phyloP scores from a whole-genome alignment of 257 asterid genomes.

The Prunella vulgaris region DNA sequence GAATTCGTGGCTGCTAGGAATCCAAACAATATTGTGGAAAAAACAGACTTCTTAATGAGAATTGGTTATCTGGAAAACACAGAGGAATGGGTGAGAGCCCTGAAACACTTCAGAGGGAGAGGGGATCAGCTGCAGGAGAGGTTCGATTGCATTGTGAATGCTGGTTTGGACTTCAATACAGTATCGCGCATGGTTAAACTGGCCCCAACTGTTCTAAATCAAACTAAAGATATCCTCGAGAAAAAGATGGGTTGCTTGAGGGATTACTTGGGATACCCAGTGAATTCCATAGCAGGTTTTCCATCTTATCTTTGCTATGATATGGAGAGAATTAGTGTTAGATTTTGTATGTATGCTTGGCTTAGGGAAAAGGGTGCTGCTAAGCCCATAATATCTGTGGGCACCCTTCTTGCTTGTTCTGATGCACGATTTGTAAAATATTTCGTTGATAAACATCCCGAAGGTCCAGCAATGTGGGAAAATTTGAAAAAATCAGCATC shows the following conservation, averaged over 20 bases:
- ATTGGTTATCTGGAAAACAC: slow-evolving; percentile 79
- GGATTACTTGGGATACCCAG: slow-evolving; percentile 55
- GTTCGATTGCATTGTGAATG: slow-evolving; percentile 66
- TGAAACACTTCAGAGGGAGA: slow-evolving; percentile 74
- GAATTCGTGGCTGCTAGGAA: slow-evolving; percentile 42
- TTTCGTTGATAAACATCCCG: slow-evolving; percentile 69
- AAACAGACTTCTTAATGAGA: slow-evolving; percentile 51
- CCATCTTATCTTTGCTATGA: slow-evolving; percentile 83
- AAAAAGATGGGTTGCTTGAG: slow-evolving; percentile 56
- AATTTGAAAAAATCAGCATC: slow-evolving; percentile 33
- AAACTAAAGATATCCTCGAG: slow-evolving; percentile 58
- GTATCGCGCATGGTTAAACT: slow-evolving; percentile 65
- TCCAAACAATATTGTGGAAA: slow-evolving; percentile 49
- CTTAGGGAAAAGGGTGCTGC: slow-evolving; percentile 68
- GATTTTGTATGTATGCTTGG: slow-evolving; percentile 82
- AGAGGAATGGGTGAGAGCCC: slow-evolving; percentile 83
- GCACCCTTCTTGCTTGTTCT: slow-evolving; percentile 76
- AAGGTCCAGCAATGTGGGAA: slow-evolving; percentile 78
- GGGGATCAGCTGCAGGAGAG: slow-evolving; percentile 94
- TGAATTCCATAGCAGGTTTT: slow-evolving; percentile 58
- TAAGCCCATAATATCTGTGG: slow-evolving; percentile 58
- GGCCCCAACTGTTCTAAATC: slow-evolving; percentile 68
- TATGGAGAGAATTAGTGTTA: slow-evolving; percentile 51
- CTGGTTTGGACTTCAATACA: slow-evolving; percentile 69
- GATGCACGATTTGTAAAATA: slow-evolving; percentile 61